Evolutionary conservation across 192 early-diverging fungal genomes (phyloP).

Genomic region (Obelidium mucronatum): DNA sequence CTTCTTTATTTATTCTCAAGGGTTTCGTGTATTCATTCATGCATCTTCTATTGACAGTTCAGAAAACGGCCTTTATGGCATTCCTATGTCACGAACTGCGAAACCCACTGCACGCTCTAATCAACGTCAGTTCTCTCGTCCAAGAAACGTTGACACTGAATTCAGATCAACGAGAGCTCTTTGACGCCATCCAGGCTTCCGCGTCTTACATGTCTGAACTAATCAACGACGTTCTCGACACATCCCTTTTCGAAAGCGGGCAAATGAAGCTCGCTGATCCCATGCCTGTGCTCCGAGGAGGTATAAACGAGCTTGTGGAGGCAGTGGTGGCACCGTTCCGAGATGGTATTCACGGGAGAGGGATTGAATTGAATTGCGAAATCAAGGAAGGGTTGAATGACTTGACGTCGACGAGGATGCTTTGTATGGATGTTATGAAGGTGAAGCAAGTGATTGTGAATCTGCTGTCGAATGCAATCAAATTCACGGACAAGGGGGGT

Average conservation of each 20-base stretch:
- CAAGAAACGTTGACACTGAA: slow-evolving; percentile 3
- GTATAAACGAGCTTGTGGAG: background rate
- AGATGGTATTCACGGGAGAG: background rate
- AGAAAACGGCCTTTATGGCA: slow-evolving; percentile 32
- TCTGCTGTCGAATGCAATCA: slow-evolving; percentile 26
- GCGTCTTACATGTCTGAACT: slow-evolving; percentile 30
- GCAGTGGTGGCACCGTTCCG: background rate
- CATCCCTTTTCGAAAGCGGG: slow-evolving; percentile 14
- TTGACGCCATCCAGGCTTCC: slow-evolving; percentile 14
- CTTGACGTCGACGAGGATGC: background rate
- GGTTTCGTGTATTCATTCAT: too few species aligned
- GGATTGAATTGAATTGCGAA: background rate
- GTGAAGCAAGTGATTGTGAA: slow-evolving; percentile 20
- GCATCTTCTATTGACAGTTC: too few species aligned
- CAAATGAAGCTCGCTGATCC: slow-evolving; percentile 3
- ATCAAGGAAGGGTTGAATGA: background rate
- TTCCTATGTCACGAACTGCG: slow-evolving; percentile 38
- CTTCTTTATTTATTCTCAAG: too few species aligned
- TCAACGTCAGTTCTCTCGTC: slow-evolving; percentile 15
- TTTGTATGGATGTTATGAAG: slow-evolving; percentile 6
- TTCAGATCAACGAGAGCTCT: slow-evolving; percentile 6
- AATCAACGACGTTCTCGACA: slow-evolving; percentile 34
- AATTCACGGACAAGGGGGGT: slow-evolving; percentile 17
- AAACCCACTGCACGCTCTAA: slow-evolving; percentile 29
- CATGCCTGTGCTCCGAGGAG: background rate